Evolutionary conservation across 176 grass and related monocot species (phyloP).

Genomic region (Triticum dicoccoides): DNA sequence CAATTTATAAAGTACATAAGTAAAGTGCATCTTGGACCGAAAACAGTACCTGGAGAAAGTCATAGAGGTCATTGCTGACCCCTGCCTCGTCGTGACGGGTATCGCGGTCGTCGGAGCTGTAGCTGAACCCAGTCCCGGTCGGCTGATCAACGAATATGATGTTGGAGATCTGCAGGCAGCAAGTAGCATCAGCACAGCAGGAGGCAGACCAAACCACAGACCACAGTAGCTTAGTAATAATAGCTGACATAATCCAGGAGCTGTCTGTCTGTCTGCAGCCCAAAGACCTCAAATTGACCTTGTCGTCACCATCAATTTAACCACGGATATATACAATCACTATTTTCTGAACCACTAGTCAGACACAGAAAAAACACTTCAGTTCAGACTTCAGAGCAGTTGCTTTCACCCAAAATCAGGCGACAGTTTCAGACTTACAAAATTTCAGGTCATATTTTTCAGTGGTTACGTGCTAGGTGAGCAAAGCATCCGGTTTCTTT

Average conservation of each 20-base stretch:
- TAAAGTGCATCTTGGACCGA: background rate
- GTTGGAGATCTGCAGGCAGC: slow-evolving; percentile 67
- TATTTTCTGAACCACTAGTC: too few species aligned
- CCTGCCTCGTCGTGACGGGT: slow-evolving; percentile 81
- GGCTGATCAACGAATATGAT: slow-evolving; percentile 94
- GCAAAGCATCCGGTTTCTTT: too few species aligned
- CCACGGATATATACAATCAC: background rate
- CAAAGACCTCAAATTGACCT: background rate
- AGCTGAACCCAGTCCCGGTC: slow-evolving; percentile 91
- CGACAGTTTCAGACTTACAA: too few species aligned
- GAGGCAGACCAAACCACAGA: background rate
- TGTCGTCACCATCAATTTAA: background rate
- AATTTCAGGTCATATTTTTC: too few species aligned
- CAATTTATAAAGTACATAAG: background rate
- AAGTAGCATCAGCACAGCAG: background rate
- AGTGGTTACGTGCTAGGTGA: too few species aligned
- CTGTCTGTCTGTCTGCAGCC: background rate
- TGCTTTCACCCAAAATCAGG: too few species aligned
- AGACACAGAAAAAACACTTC: too few species aligned
- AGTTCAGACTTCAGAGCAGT: too few species aligned
- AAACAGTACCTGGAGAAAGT: slow-evolving; percentile 74
- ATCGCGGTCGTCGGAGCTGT: slow-evolving; percentile 71
- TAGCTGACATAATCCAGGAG: background rate
- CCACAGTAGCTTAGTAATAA: background rate
- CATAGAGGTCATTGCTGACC: slow-evolving; percentile 79